Evolutionary conservation across 441 rosid genomes (phyloP), one percentile per base, ranked within the genome.

Genomic region (Croton laevigatus): DNA sequence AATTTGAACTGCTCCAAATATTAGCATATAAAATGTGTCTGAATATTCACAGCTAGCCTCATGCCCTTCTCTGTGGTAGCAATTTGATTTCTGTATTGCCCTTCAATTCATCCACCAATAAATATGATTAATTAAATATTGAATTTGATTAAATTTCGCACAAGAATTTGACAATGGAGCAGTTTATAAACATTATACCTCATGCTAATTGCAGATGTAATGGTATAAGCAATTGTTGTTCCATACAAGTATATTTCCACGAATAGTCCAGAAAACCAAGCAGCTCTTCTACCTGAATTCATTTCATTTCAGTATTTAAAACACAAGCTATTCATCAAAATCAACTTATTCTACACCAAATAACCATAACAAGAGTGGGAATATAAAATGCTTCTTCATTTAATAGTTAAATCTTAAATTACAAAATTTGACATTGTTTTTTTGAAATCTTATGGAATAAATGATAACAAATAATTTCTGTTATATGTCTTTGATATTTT

Each of bases 61-160:
- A 38, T 88, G 84, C 53, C 96, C 96, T 71, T 83, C 82, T 62
- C 55, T 65, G 79, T 88, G 96, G 76, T 38, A 83, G 73, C 96
- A 88, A 66, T 85, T 80, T 34, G 96, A 80, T 78, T 48, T 84
- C 71, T 76, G 71, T n/a, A 90, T 86, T 10, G 96, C 90, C 72
- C 96, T 88, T 76, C 71, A 73, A 36, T 0, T 2, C 4, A 37
- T 17, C 34, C 20, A 51, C 9, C 4, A 0, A 51, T 17, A 51
- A 5, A 1, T 2, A 27, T 27, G 32, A 27, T 27, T 27, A 27
- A 27, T 27, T 27, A 27, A 27, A 27, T 27, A 2, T 27, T 2
- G 2, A 27, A 27, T 27, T 27, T 2, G 2, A 27, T 27, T 27
- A 27, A 27, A 17, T 6, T 45, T 13, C 19, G 59, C 32, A 10